Evolutionary conservation across 768 basidiomycete species (phyloP).

Genomic region (Tricholoma sp.): DNA sequence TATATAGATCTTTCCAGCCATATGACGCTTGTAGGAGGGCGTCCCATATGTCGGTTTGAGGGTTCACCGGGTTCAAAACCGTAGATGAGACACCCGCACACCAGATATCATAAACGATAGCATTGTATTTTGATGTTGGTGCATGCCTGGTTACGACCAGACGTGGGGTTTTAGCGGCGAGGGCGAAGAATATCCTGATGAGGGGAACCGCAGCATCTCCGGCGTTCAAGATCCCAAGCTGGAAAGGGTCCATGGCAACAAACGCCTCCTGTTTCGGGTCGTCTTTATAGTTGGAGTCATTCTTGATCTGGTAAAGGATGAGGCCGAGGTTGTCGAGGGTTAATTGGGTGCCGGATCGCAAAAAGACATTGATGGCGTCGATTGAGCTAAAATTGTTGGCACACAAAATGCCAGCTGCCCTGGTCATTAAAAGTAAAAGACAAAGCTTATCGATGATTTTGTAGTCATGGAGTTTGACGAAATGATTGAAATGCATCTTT

Average conservation of each 20-base stretch:
- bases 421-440: background rate
- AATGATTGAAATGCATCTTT: slow-evolving; percentile 18
- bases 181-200: slow-evolving; percentile 20
- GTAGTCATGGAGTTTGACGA: slow-evolving; percentile 5
- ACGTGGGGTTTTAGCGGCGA: slow-evolving; percentile 8
- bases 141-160: background rate
- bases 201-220: slow-evolving; percentile 9
- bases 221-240: background rate
- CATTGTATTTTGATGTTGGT: background rate
- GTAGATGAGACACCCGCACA: background rate
- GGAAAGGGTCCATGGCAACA: background rate
- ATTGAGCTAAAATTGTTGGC: slow-evolving; percentile 7
- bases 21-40: background rate
- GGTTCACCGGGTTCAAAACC: background rate
- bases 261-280: background rate
- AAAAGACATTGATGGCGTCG: slow-evolving; percentile 15
- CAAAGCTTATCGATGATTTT: background rate
- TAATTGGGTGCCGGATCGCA: slow-evolving; percentile 15
- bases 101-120: slow-evolving; percentile 1
- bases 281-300: background rate
- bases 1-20: background rate
- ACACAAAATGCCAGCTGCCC: slow-evolving; percentile 1
- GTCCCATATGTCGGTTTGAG: background rate
- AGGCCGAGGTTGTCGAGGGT: background rate
- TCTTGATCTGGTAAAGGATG: background rate